Conservation (phyloP, 345 rosid genomes). For the Dovyalis caffra region DNA sequence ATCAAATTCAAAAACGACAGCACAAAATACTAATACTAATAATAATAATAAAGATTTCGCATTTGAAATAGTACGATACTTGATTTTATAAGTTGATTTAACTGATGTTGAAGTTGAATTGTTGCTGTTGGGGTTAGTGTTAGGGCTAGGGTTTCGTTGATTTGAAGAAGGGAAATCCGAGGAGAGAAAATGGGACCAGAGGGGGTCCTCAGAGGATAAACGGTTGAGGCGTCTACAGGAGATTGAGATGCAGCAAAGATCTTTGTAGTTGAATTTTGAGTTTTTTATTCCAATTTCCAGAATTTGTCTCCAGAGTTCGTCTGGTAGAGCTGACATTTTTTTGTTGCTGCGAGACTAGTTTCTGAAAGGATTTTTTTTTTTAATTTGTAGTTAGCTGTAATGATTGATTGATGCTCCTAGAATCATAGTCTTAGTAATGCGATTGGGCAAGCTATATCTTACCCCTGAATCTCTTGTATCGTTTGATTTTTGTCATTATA, state of each 20-base stretch:
- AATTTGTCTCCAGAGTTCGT: constrained; percentile 77
- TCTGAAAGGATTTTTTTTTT: too few relatives aligned
- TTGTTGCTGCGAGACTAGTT: too few relatives aligned
- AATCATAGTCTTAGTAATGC: fast-evolving
- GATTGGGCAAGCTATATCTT: too few relatives aligned
- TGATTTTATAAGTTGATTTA: constrained; percentile 49
- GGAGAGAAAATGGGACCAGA: constrained; percentile 61
- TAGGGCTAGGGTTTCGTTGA: constrained; percentile 12
- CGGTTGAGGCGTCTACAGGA: constrained; percentile 66
- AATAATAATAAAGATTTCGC: not conserved
- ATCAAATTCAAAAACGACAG: not conserved
- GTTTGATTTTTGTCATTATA: too few relatives aligned
- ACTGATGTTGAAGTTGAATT: constrained; percentile 13
- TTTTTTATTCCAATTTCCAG: constrained; percentile 51
- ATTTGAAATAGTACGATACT: constrained; percentile 24
- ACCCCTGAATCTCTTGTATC: too few relatives aligned
- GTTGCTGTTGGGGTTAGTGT: constrained; percentile 5
- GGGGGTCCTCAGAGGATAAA: constrained; percentile 58
- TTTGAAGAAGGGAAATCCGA: constrained; percentile 40
- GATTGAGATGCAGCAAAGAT: constrained; percentile 82
- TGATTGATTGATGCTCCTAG: too few relatives aligned
- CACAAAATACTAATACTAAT: too few relatives aligned
- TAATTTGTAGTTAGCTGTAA: too few relatives aligned
- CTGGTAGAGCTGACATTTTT: constrained; percentile 48
- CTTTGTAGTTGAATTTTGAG: constrained; percentile 49